Evolutionary conservation across 78 protist genomes (phyloP), one percentile per base, ranked within the genome.

Genomic region (Dictyostelium intermedium): DNA sequence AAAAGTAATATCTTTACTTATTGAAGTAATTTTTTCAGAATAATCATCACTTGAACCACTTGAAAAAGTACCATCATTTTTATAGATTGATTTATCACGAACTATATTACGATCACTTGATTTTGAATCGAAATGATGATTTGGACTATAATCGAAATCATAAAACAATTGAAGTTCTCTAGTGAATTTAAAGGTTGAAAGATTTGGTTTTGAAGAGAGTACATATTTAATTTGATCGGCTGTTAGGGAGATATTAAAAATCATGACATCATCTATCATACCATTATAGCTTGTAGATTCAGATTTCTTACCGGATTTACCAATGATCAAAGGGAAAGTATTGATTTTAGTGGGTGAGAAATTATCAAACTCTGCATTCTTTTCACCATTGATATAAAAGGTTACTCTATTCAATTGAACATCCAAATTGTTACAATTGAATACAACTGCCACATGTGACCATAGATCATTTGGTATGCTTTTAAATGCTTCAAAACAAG

Each of bases 1-100:
- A 79, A 87, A 87, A 14, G 93, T n/a, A 43, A 56, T 25, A 3
- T 87, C 93, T 79, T 79, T 76, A 20, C 85, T 74, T 30, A 35
- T 16, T 50, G 84, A 79, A 11, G 70, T 9, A 1, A 87, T 20
- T 43, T 37, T 53, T 79, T 87, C 78, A 41, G 93, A 43, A 9
- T 7, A 18, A 34, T 87, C 86, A 18, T 43, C 50, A 2, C 43
- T 63, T 76, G 6, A 6, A 43, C 93, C 93, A 8, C 14, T 27
- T 4, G 9, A 2, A 27, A 50, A 10, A 3, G 25, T 14, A 18
- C 86, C 93, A 63, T 78, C 25, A 32, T 87, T 87, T 35, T 43
- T 43, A 79, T 43, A 87, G 3, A 63, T n/a, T 76, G 93, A 87
- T 27, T 43, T 34, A 45, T 87, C 93, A 16, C 41, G 27, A 39